Percentiles rank a stretch among this genome's conserved stretches.
Conservation (phyloP, 306 rosid genomes). For the Cucurbita argyrosperma region DNA sequence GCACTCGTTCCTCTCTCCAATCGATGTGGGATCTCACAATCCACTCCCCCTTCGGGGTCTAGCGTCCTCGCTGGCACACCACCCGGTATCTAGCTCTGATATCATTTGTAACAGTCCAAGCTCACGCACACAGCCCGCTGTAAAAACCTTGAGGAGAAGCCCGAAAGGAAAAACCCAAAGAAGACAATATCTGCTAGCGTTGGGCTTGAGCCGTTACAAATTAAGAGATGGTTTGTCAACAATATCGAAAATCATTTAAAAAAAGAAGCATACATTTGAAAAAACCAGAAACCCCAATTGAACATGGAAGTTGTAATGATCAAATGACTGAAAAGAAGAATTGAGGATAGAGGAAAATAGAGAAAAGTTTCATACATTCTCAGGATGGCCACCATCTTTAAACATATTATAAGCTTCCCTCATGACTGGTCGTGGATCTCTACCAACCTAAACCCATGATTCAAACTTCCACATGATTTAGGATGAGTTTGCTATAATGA, state of each 20-base stretch:
- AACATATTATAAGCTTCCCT: constrained; percentile 62
- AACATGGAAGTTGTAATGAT: neutral
- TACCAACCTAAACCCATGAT: constrained; percentile 58
- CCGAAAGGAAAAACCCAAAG: too few species aligned
- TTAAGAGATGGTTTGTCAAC: neutral
- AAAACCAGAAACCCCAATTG: neutral
- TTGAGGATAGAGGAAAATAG: neutral
- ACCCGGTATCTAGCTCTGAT: too few species aligned
- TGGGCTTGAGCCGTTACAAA: too few species aligned
- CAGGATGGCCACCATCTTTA: constrained; percentile 80
- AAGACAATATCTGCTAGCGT: too few species aligned
- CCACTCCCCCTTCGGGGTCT: too few species aligned
- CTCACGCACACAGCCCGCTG: too few species aligned
- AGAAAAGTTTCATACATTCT: constrained; percentile 28
- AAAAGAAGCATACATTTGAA: neutral
- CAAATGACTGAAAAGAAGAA: neutral
- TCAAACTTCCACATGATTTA: neutral
- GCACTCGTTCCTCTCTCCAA: too few species aligned
- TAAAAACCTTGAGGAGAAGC: too few species aligned
- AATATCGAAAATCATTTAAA: neutral
- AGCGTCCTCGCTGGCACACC: too few species aligned
- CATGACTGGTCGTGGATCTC: constrained; percentile 73
- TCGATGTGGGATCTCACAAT: too few species aligned
- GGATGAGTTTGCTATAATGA: neutral
- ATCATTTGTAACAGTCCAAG: too few species aligned